These are phyloP conservation scores for Hypoxylon perforatum DNA, from an alignment of 495 filamentous ascomycete genomes.

Conservation along the genomic window DNA sequence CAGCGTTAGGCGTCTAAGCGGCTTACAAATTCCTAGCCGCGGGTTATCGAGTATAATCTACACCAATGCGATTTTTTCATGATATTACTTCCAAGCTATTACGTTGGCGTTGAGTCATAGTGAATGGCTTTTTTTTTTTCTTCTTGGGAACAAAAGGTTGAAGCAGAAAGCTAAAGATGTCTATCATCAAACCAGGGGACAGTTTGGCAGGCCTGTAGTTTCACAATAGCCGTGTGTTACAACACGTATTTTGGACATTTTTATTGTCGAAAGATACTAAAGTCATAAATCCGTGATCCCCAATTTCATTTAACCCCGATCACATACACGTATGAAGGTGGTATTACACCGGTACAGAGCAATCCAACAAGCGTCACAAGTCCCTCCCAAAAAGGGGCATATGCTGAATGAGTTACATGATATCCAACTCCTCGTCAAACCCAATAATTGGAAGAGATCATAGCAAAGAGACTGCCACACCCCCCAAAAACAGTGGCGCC, in stretches of 20 bases:
- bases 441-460: slow-evolving; percentile 5
- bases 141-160: too few species aligned
- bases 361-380: slow-evolving; percentile 4
- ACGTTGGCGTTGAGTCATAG: neutral
- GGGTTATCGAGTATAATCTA: slow-evolving; percentile 15
- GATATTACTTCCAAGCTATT: neutral
- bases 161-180: neutral
- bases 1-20: slow-evolving; percentile 41
- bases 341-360: slow-evolving; percentile 14
- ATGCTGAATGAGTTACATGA: slow-evolving; percentile 6
- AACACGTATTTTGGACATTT: slow-evolving; percentile 25
- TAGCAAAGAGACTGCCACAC: slow-evolving; percentile 6
- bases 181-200: neutral
- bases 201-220: too few species aligned
- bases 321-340: slow-evolving; percentile 25
- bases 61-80: slow-evolving; percentile 15
- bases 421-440: slow-evolving; percentile 2
- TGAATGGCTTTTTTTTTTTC: neutral
- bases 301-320: neutral
- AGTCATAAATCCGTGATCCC: slow-evolving; percentile 16
- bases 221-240: too few species aligned
- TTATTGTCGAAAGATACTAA: slow-evolving; percentile 30
- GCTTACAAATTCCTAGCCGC: slow-evolving; percentile 21
- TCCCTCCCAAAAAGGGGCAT: neutral
- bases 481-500: slow-evolving; percentile 28